Evolutionary conservation across 2,329 filamentous ascomycete genomes (phyloP).

Genomic region (Paraphaeosphaeria minitans): DNA sequence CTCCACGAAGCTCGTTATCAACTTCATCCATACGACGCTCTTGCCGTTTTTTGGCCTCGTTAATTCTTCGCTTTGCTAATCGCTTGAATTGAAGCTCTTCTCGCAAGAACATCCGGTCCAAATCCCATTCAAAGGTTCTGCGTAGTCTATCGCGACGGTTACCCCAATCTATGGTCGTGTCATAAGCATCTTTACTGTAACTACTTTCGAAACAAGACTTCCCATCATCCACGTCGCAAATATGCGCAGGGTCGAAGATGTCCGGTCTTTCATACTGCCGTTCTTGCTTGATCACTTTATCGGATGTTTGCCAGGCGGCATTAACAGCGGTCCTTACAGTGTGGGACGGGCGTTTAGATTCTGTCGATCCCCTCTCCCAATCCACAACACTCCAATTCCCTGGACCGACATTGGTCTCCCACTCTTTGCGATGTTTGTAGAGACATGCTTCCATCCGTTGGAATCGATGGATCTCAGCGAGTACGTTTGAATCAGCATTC

Average conservation of each 20-base stretch:
- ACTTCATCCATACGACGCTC: slow-evolving; percentile 9
- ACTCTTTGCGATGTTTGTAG: slow-evolving; percentile 13
- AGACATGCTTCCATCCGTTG: slow-evolving; percentile 12
- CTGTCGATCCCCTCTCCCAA: too few relatives aligned
- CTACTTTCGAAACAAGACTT: not conserved
- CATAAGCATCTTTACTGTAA: not conserved
- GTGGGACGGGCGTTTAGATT: too few relatives aligned
- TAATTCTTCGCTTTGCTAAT: not conserved
- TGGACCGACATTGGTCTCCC: slow-evolving; percentile 4
- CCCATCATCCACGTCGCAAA: not conserved
- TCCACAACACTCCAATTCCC: not conserved
- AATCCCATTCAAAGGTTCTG: slow-evolving; percentile 11
- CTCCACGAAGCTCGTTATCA: not conserved
- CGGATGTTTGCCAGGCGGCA: not conserved
- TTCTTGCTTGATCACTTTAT: not conserved
- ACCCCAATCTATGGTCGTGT: slow-evolving; percentile 9
- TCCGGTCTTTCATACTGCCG: slow-evolving; percentile 3
- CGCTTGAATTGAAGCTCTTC: slow-evolving; percentile 7
- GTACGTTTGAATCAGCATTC: not conserved
- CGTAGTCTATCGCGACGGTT: slow-evolving; percentile 8
- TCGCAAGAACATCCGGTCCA: slow-evolving; percentile 9
- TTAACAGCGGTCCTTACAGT: too few relatives aligned
- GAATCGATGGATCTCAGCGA: slow-evolving; percentile 3
- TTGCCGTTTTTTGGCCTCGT: not conserved
- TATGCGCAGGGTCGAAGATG: not conserved